A percentile compares a stretch with the other conserved stretches of the same genome.
These are phyloP conservation scores for Ramaria sp. DNA, from an alignment of 768 basidiomycete species.

Conservation along the genomic window DNA sequence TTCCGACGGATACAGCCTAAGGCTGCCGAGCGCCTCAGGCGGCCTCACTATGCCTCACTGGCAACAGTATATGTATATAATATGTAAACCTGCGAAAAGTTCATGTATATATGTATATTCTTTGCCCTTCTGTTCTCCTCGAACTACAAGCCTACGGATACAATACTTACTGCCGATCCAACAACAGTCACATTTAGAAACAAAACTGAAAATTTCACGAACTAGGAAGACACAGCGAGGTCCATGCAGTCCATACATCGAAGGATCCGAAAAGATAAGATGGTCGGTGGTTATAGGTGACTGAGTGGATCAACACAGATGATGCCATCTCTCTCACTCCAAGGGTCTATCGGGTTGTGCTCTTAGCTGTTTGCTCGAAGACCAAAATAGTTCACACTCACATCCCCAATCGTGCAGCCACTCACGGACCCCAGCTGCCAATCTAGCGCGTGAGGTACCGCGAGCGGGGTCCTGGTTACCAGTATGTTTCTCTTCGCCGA, in stretches of 20 bases:
- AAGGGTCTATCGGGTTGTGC: conserved; percentile 40
- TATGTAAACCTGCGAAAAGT: background rate
- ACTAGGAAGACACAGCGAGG: conserved; percentile 1
- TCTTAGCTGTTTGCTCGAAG: background rate
- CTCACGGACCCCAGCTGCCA: conserved; percentile 80
- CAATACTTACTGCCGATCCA: background rate
- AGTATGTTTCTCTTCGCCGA: conserved; percentile 95
- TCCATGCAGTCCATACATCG: background rate
- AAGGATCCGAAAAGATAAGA: background rate
- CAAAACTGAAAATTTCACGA: background rate
- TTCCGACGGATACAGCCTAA: too few species aligned
- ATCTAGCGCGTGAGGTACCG: conserved; percentile 72
- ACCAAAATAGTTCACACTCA: conserved; percentile 5
- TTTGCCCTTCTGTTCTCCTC: background rate
- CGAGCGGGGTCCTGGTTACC: conserved; percentile 79
- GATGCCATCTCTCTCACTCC: conserved; percentile 86
- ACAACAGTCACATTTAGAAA: background rate
- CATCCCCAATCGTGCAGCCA: conserved; percentile 90
- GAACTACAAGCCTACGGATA: background rate
- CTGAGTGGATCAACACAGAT: conserved; percentile 83
- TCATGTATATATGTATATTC: background rate
- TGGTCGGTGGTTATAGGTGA: conserved; percentile 28
- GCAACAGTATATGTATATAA: too few species aligned
- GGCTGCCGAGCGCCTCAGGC: too few species aligned
- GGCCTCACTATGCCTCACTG: too few species aligned